These are phyloP conservation scores for Cunninghamia lanceolata DNA, from an alignment of 75 land plant species.

Conservation along the genomic window DNA sequence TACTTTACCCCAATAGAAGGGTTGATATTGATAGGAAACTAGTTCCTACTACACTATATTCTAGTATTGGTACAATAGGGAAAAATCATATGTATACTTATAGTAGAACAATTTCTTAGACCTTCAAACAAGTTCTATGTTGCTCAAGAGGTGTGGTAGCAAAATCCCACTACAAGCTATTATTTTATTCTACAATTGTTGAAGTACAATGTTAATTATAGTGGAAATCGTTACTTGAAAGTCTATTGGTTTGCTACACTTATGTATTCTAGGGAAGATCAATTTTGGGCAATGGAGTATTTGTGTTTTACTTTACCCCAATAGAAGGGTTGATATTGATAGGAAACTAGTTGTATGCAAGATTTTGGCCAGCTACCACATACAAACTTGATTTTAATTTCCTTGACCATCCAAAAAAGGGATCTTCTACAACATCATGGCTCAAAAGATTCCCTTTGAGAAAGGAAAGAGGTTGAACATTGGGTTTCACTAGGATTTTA, in stretches of 20 bases:
- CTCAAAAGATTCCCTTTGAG: constrained; percentile 60
- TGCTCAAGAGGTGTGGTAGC: too few relatives aligned
- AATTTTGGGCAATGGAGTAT: too few relatives aligned
- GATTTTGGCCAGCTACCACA: constrained; percentile 89
- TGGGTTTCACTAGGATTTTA: constrained; percentile 67
- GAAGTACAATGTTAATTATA: too few relatives aligned
- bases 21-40: constrained; percentile 83
- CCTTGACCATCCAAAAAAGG: constrained; percentile 92
- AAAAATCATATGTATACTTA: too few relatives aligned
- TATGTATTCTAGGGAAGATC: too few relatives aligned
- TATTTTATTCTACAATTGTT: too few relatives aligned
- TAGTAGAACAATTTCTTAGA: too few relatives aligned
- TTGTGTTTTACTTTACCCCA: constrained; percentile 76
- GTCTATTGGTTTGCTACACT: too few relatives aligned
- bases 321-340: constrained; percentile 85
- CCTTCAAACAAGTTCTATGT: too few relatives aligned
- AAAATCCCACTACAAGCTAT: too few relatives aligned
- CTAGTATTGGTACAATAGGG: too few relatives aligned
- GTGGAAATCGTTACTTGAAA: too few relatives aligned
- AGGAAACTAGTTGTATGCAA: constrained; percentile 94
- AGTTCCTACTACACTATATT: neutral
- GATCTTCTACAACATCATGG: constrained; percentile 80
- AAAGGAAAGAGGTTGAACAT: constrained; percentile 56
- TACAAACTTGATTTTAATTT: constrained; percentile 85
- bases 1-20: constrained; percentile 84